Base-by-base conservation (phyloP, 192 early-diverging fungal species). In the Diversispora epigaea region DNA sequence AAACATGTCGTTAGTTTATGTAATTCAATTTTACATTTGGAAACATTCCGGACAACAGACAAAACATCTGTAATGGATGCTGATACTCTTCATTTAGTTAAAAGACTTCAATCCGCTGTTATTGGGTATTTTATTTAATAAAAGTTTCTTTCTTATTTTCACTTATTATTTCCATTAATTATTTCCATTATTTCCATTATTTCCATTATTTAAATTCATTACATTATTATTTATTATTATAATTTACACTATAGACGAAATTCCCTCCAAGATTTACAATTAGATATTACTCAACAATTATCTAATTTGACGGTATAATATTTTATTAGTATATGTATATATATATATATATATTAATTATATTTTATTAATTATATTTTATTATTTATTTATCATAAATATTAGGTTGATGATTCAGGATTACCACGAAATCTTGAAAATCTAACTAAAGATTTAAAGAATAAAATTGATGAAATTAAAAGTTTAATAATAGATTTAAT, bases 401-500 rank as follows among this genome's bases (percentile, higher is more conserved):
- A 25, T 50, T 50, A 50, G 46, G 8, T 50, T 21, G 67, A 17
- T 68, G 32, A 49, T 15, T 52, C 67, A 3, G 52, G 40, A 17
- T 21, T 71, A 43, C 40, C 39, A 6, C 3, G 67, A 61, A 61
- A 77, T 17, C 25, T 77, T 21, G 67, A 77, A 61, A 50, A 64
- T 40, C 39, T 69, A 22, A 49, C 67, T 41, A 63, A 67, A 21
- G 68, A 77, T 45, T 46, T 71, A 32, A 43, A 49, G 10, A 70
- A 61, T 47, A 46, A 45, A 11, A n/a, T 77, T 21, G 76, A 71
- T 41, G 76, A 77, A 50, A 17, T 71, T 39, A 56, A 49, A 22
- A 25, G n/a, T 22, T 61, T 77, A 41, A 58, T 77, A 46, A 44
- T 25, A 7, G 76, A 77, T 17, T 56, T 83, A 41, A 52, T 78